A percentile compares a stretch with the other conserved stretches of the same genome.
These are phyloP conservation scores for Penicillium brasilianum DNA, from an alignment of 2,329 filamentous ascomycete species.

Conservation along the genomic window DNA sequence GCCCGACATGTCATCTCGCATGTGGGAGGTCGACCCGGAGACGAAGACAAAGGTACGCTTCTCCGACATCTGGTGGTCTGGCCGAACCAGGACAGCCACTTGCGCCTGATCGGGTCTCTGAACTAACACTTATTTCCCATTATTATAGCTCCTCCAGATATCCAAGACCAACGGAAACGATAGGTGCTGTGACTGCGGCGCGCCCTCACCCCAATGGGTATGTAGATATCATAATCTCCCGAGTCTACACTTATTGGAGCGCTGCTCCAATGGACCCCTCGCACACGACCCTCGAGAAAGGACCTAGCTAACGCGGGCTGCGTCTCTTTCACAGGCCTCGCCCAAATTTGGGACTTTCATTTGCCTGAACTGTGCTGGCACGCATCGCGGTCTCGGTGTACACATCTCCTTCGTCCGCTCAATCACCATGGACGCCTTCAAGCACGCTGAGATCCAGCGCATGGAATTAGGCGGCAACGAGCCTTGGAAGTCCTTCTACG, in stretches of 20 bases:
- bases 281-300: neutral
- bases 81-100: neutral
- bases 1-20: slow-evolving; percentile 65
- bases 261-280: neutral
- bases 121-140: slow-evolving; percentile 18
- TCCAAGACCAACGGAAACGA: slow-evolving; percentile 91
- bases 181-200: slow-evolving; percentile 91
- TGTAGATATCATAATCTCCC: slow-evolving; percentile 36
- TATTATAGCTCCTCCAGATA: slow-evolving; percentile 77
- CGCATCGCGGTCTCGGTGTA: slow-evolving; percentile 91
- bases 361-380: slow-evolving; percentile 92
- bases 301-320: slow-evolving; percentile 1
- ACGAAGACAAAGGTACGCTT: slow-evolving; percentile 82
- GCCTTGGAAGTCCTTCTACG: slow-evolving; percentile 85
- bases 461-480: slow-evolving; percentile 94
- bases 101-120: neutral
- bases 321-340: slow-evolving; percentile 59
- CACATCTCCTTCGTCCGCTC: slow-evolving; percentile 98
- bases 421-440: slow-evolving; percentile 99
- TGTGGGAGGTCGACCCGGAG: slow-evolving; percentile 99
- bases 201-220: slow-evolving; percentile 97
- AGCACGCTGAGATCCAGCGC: slow-evolving; percentile 85
- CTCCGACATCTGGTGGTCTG: neutral
- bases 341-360: slow-evolving; percentile 99
- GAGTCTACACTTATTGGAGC: neutral